Percentiles rank a stretch among this genome's conserved stretches.
phyloP scores from a whole-genome alignment of 2,329 filamentous ascomycete genomes.

The Sarocladium kiliense region DNA sequence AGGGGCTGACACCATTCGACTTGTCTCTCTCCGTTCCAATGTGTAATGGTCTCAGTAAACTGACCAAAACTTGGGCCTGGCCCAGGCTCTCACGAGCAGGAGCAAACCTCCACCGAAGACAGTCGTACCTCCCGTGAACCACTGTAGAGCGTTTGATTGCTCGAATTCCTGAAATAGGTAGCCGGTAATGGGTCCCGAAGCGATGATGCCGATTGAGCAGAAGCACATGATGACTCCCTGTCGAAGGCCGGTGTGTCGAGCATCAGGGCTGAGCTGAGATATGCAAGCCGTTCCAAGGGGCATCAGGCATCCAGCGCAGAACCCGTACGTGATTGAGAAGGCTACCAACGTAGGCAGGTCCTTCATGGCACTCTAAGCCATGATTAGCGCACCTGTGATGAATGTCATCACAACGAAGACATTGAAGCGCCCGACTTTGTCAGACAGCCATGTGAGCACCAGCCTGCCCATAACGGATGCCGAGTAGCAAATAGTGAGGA shows the following conservation, averaged over 20 bases:
- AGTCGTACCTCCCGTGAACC: conserved; percentile 14
- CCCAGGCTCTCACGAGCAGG: background rate
- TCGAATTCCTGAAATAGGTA: conserved; percentile 14
- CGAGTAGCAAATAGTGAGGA: conserved; percentile 57
- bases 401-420: conserved; percentile 21
- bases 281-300: conserved; percentile 26
- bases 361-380: conserved; percentile 24
- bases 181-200: conserved; percentile 18
- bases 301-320: conserved; percentile 27
- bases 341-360: conserved; percentile 14
- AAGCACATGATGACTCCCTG: conserved; percentile 27
- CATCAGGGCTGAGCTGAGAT: conserved; percentile 23
- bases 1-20: too few relatives aligned
- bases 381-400: conserved; percentile 21
- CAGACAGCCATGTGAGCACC: conserved; percentile 44
- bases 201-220: conserved; percentile 20
- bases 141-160: conserved; percentile 12
- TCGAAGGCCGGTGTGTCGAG: conserved; percentile 23
- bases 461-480: conserved; percentile 50
- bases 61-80: background rate
- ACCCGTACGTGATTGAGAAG: conserved; percentile 22
- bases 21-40: too few relatives aligned
- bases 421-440: conserved; percentile 45
- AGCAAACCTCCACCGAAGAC: conserved; percentile 12
- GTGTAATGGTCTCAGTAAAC: background rate